Evolutionary conservation across 2,329 filamentous ascomycete species (phyloP).

Genomic region (Pseudocercospora cruenta): DNA sequence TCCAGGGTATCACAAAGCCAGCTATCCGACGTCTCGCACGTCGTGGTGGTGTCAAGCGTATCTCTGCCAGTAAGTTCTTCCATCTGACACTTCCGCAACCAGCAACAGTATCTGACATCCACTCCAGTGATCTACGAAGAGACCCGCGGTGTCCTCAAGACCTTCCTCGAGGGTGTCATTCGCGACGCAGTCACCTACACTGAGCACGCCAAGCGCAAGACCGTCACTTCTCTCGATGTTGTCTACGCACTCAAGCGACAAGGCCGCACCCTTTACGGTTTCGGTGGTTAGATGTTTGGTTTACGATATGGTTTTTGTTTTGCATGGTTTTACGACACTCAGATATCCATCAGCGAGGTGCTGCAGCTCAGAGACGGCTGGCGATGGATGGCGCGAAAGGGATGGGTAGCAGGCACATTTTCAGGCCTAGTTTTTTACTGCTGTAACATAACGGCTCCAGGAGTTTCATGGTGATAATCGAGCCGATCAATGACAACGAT

Average conservation of each 20-base stretch:
- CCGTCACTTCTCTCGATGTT: slow-evolving; percentile 65
- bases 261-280: slow-evolving; percentile 69
- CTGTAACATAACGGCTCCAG: slow-evolving; percentile 40
- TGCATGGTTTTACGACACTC: slow-evolving; percentile 42
- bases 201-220: slow-evolving; percentile 81
- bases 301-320: slow-evolving; percentile 30
- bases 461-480: slow-evolving; percentile 34
- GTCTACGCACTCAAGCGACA: slow-evolving; percentile 67
- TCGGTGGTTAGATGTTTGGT: slow-evolving; percentile 61
- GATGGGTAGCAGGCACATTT: slow-evolving; percentile 34
- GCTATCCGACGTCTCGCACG: slow-evolving; percentile 69
- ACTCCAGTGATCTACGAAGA: slow-evolving; percentile 76
- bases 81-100: slow-evolving; percentile 16
- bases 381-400: slow-evolving; percentile 40
- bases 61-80: slow-evolving; percentile 60
- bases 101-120: slow-evolving; percentile 32
- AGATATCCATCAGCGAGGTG: slow-evolving; percentile 41
- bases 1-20: slow-evolving; percentile 89
- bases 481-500: slow-evolving; percentile 32
- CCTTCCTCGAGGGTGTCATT: slow-evolving; percentile 81
- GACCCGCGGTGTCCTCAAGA: slow-evolving; percentile 80
- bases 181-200: slow-evolving; percentile 80
- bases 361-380: slow-evolving; percentile 36
- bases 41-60: slow-evolving; percentile 75
- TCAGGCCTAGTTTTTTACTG: slow-evolving; percentile 33